These are phyloP conservation scores for Ophiostoma pallidulum DNA, from an alignment of 2,329 filamentous ascomycete genomes.

Conservation along the genomic window DNA sequence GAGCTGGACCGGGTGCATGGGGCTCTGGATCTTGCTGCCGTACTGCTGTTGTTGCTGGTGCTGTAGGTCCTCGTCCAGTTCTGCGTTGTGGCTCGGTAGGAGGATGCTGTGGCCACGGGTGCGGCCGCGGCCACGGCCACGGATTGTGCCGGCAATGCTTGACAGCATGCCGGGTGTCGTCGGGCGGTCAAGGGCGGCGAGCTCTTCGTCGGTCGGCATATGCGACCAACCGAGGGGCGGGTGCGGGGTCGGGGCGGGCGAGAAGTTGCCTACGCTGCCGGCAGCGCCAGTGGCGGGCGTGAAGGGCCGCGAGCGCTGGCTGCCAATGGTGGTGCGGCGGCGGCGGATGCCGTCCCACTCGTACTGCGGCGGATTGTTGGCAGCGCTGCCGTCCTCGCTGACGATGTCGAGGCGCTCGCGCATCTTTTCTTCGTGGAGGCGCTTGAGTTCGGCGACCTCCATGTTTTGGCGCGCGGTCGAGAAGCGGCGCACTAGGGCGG, in stretches of 20 bases:
- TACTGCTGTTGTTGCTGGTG: not conserved
- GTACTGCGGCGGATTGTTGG: constrained; percentile 42
- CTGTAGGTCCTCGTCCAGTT: constrained; percentile 24
- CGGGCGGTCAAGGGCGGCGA: constrained; percentile 41
- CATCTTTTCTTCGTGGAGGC: constrained; percentile 69
- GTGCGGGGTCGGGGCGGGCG: constrained; percentile 33
- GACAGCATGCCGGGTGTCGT: constrained; percentile 40
- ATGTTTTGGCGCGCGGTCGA: constrained; percentile 66
- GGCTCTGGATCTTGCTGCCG: constrained; percentile 36
- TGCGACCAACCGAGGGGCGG: constrained; percentile 82
- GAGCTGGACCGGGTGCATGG: constrained; percentile 52
- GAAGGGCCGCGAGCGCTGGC: constrained; percentile 27
- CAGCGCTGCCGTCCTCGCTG: constrained; percentile 57
- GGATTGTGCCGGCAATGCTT: constrained; percentile 48
- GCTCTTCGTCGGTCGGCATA: constrained; percentile 60
- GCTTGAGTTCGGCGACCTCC: constrained; percentile 69
- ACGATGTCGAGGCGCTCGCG: constrained; percentile 64
- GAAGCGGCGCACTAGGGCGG: constrained; percentile 75
- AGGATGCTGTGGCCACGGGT: constrained; percentile 33
- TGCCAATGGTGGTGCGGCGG: constrained; percentile 44
- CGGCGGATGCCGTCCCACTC: constrained; percentile 90
- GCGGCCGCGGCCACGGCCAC: constrained; percentile 34
- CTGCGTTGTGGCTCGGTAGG: constrained; percentile 31
- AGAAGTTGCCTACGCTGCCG: constrained; percentile 9
- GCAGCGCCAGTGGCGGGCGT: constrained; percentile 30